phyloP scores from a whole-genome alignment of 2,329 filamentous ascomycete genomes.

The Clarireedia monteithiana region DNA sequence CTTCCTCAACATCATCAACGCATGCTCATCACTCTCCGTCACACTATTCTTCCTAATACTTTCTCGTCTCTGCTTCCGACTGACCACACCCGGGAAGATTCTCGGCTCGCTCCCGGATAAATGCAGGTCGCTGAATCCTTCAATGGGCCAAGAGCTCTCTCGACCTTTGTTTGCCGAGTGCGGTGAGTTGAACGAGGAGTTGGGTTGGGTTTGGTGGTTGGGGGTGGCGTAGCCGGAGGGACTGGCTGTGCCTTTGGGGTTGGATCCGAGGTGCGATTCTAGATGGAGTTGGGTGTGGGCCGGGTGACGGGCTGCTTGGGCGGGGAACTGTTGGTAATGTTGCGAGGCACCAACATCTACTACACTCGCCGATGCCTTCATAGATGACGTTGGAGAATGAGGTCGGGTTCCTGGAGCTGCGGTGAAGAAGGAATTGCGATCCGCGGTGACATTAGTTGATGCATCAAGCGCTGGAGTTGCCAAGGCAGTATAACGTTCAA shows the following conservation, averaged over 20 bases:
- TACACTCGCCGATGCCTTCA: conserved; percentile 22
- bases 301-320: conserved; percentile 28
- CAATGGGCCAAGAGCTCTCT: conserved; percentile 33
- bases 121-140: conserved; percentile 37
- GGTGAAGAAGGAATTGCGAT: conserved; percentile 20
- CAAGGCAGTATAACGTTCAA: conserved; percentile 28
- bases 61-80: conserved; percentile 26
- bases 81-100: conserved; percentile 65
- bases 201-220: conserved; percentile 3
- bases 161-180: conserved; percentile 19
- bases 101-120: conserved; percentile 55
- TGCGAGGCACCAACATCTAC: conserved; percentile 10
- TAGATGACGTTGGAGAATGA: conserved; percentile 28
- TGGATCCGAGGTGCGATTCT: conserved; percentile 10
- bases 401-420: conserved; percentile 17
- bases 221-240: conserved; percentile 10
- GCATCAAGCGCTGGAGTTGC: conserved; percentile 10
- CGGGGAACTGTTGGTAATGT: conserved; percentile 26
- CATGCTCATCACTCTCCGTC: conserved; percentile 22
- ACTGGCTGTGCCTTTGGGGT: conserved; percentile 13
- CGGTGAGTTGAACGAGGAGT: conserved; percentile 12
- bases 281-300: conserved; percentile 20
- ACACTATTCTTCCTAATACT: conserved; percentile 22
- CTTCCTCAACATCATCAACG: conserved; percentile 4
- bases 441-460: conserved; percentile 16